Conservation (phyloP, 208 protist genomes). For the Endotrypanum monterogeii region DNA sequence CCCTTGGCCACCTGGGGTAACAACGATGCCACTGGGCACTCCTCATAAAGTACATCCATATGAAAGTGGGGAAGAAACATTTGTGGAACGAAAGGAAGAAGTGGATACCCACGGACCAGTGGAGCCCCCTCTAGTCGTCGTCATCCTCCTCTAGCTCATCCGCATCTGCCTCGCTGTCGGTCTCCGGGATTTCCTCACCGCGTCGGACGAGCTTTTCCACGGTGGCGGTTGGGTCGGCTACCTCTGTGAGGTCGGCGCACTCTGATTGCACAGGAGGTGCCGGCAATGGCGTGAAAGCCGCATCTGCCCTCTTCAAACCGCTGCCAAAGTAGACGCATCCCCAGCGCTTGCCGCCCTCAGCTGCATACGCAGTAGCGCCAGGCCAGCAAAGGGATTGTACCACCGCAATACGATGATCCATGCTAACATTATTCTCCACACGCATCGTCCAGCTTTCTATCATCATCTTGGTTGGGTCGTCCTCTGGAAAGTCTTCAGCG, state of each 20-base stretch:
- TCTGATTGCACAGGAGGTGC: conserved; percentile 81
- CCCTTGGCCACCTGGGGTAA: background rate
- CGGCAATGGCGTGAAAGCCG: conserved; percentile 81
- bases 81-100: background rate
- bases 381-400: conserved; percentile 90
- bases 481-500: conserved; percentile 84
- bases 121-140: conserved; percentile 40
- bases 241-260: conserved; percentile 81
- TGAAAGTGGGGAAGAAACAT: background rate
- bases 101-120: background rate
- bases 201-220: conserved; percentile 92
- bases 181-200: conserved; percentile 85
- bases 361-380: conserved; percentile 80
- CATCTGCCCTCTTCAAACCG: conserved; percentile 88
- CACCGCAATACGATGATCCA: conserved; percentile 81
- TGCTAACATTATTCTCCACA: conserved; percentile 81
- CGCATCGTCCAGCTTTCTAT: conserved; percentile 80
- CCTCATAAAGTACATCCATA: conserved; percentile 2
- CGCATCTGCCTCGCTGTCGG: conserved; percentile 87
- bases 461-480: conserved; percentile 88
- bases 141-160: conserved; percentile 78
- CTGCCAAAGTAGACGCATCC: conserved; percentile 91
- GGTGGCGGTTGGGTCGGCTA: conserved; percentile 84
- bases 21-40: background rate
- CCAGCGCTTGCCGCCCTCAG: conserved; percentile 78